A percentile compares a stretch with the other conserved stretches of the same genome.
Conservation (phyloP, 2,329 filamentous ascomycete genomes). For the Paracamarosporium sp. region DNA sequence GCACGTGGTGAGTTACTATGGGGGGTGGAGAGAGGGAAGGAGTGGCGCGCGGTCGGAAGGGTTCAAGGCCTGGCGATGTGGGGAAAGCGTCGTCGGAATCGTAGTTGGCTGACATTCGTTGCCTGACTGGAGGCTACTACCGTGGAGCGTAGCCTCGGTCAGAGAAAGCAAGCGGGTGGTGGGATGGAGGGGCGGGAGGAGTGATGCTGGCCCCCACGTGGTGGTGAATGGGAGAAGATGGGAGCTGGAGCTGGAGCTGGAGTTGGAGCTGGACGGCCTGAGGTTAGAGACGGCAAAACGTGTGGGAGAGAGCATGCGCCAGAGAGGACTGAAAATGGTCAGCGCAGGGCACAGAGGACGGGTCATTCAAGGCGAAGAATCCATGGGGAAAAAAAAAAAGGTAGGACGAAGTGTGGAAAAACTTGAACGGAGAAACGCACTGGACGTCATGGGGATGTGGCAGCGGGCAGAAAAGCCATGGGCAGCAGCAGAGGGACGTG, state of each 20-base stretch:
- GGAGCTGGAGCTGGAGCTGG: neutral
- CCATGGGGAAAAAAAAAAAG: neutral
- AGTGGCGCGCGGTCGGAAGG: conserved; percentile 53
- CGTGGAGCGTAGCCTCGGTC: conserved; percentile 23
- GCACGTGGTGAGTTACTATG: conserved; percentile 28
- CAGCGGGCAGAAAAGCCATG: conserved; percentile 17
- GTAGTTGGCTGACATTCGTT: conserved; percentile 48
- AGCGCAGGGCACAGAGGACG: neutral
- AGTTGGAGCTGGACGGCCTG: neutral
- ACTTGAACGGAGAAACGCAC: conserved; percentile 14
- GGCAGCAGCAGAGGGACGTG: conserved; percentile 14
- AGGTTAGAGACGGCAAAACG: neutral
- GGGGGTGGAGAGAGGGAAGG: conserved; percentile 61
- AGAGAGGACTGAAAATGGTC: conserved; percentile 1
- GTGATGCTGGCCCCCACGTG: neutral
- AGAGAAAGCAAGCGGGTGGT: conserved; percentile 4
- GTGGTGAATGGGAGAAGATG: neutral
- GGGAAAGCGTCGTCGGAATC: conserved; percentile 57
- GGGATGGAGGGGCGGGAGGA: conserved; percentile 4
- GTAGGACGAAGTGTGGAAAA: neutral
- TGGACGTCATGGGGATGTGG: conserved; percentile 13
- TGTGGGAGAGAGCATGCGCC: conserved; percentile 1
- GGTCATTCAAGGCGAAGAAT: neutral
- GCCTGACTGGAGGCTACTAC: conserved; percentile 23
- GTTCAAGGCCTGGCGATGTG: conserved; percentile 51